phyloP scores from a whole-genome alignment of 2,329 filamentous ascomycete genomes.

The Scleromitrula shiraiana region DNA sequence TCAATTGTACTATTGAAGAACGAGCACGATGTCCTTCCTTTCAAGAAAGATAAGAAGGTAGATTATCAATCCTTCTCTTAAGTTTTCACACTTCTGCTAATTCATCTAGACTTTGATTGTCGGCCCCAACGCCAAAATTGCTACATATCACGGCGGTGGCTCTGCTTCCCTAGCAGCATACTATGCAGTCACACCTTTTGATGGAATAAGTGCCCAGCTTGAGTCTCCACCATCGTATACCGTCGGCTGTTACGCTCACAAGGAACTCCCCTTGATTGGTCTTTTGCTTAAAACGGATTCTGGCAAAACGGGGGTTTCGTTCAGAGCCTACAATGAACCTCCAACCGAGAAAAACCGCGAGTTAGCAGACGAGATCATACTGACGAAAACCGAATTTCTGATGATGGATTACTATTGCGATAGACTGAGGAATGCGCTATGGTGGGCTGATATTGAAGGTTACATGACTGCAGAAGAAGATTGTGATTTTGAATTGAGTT shows the following conservation, averaged over 20 bases:
- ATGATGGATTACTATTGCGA: constrained; percentile 44
- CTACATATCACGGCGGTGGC: constrained; percentile 54
- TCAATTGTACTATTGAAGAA: constrained; percentile 60
- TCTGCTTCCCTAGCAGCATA: constrained; percentile 54
- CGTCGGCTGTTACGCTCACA: constrained; percentile 55
- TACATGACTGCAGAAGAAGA: constrained; percentile 25
- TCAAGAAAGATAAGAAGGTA: constrained; percentile 35
- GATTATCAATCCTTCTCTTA: constrained; percentile 46
- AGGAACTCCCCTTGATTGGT: constrained; percentile 43
- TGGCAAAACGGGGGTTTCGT: constrained; percentile 52
- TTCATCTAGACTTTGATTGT: constrained; percentile 40
- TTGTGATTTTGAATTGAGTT: constrained; percentile 30
- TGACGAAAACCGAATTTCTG: constrained; percentile 37
- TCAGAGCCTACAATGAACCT: constrained; percentile 53
- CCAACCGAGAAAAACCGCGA: constrained; percentile 39
- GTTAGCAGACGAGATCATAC: constrained; percentile 41
- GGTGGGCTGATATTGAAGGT: constrained; percentile 35
- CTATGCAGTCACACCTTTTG: constrained; percentile 63
- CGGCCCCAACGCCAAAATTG: constrained; percentile 49
- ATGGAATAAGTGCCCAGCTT: constrained; percentile 45
- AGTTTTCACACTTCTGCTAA: constrained; percentile 20
- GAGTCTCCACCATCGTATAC: constrained; percentile 35
- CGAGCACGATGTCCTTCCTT: constrained; percentile 45
- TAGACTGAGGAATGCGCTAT: constrained; percentile 23
- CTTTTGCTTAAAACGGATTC: constrained; percentile 41